These are phyloP conservation scores for Acer yangbiense DNA, from an alignment of 345 rosid genomes.

Conservation along the genomic window DNA sequence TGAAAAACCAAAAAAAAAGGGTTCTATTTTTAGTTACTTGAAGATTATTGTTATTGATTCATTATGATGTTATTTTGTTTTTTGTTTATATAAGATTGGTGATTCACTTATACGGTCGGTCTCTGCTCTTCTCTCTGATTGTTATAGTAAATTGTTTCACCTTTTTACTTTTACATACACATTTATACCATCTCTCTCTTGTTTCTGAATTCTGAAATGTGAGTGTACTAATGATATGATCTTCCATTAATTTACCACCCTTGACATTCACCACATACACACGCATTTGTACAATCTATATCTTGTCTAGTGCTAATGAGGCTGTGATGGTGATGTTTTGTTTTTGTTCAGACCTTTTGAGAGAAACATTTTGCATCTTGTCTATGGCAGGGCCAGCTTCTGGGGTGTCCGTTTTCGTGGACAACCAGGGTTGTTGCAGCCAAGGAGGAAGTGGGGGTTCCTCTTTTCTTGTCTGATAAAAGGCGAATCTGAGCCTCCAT, in stretches of 20 bases:
- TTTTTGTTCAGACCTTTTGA: neutral
- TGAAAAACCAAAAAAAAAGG: neutral
- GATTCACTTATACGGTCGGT: neutral
- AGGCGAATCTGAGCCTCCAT: constrained; percentile 18
- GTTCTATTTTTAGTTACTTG: neutral
- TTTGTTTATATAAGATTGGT: neutral
- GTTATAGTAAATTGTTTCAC: neutral
- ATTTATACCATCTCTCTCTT: no score
- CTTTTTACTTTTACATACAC: neutral
- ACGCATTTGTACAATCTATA: neutral
- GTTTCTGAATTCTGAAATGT: no score
- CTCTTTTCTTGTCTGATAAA: neutral
- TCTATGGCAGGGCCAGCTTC: neutral
- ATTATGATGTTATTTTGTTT: neutral
- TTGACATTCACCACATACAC: no score
- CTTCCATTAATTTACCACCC: no score
- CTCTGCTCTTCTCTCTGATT: constrained; percentile 3
- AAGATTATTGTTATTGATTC: neutral
- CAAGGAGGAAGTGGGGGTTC: neutral
- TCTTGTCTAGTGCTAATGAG: neutral
- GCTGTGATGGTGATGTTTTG: neutral
- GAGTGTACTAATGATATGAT: no score
- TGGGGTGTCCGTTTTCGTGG: neutral
- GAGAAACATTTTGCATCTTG: neutral
- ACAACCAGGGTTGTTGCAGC: constrained; percentile 7